phyloP scores from a whole-genome alignment of 257 asterid genomes.

The Anisodus acutangulus region DNA sequence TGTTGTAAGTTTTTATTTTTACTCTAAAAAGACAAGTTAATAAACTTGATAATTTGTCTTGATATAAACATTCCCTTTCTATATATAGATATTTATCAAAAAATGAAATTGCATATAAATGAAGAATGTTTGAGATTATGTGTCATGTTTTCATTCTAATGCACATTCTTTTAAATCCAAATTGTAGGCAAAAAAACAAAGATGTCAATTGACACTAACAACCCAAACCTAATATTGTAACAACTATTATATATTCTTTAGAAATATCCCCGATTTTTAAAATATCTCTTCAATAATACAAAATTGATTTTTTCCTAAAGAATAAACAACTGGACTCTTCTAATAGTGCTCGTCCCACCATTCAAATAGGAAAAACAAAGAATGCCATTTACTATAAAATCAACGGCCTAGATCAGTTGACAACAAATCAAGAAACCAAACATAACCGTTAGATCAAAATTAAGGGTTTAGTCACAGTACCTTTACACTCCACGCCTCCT shows the following conservation, averaged over 20 bases:
- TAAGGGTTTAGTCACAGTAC: constrained; percentile 56
- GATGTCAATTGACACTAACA: background rate
- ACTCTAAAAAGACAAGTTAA: background rate
- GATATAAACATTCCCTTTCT: no score
- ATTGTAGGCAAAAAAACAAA: background rate
- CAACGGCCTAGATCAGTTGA: constrained; percentile 35
- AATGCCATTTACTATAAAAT: constrained; percentile 7
- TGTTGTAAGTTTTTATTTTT: background rate
- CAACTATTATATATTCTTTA: background rate
- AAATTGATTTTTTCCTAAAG: background rate
- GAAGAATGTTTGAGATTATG: background rate
- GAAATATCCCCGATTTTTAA: background rate
- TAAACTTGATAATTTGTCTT: background rate
- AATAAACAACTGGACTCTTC: background rate
- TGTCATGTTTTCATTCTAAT: background rate
- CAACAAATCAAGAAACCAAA: constrained; percentile 33
- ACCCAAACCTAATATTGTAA: background rate
- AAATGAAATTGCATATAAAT: background rate
- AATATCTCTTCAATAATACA: background rate
- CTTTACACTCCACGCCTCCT: constrained; percentile 55
- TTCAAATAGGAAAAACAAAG: background rate
- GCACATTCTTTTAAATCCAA: background rate
- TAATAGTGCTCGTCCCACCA: constrained; percentile 9
- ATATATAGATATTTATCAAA: background rate
- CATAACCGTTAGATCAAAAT: constrained; percentile 47